Base-by-base conservation (phyloP, 257 asterid species). In the Fraxinus cuspidata region DNA sequence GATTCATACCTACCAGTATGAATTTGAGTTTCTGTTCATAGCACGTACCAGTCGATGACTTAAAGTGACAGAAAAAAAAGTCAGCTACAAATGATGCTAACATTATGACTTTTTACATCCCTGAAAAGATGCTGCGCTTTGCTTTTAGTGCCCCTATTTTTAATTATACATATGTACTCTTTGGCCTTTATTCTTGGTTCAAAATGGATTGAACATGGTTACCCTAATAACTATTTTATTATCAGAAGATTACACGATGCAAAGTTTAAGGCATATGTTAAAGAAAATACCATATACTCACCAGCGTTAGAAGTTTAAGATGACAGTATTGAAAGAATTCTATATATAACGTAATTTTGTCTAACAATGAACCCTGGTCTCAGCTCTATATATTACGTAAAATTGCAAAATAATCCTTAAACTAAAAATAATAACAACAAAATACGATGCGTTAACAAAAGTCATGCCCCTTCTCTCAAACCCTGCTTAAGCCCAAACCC, bases 41-140 rank as follows among this genome's bases (percentile, higher is more conserved):
- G 74, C 25, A 71, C 80, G 74, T 32, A 71, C 80, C 25, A 71
- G 34, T 28, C 65, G 70, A 76, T 71, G 65, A 71, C 51, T 65
- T 7, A 65, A 10, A 47, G 35, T 25, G 64, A 5, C 77, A 76
- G 42, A 72, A 71, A 71, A 10, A 28, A 72, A 72, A 64, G 60
- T n/a, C 66, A 71, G 34, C 73, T 71, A 47, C 74, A 42, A 80
- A 31, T 70, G 58, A 58, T 74, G 76, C 37, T 69, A 31, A 68
- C 71, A 70, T 38, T 70, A 73, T 73, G 72, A 79, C 77, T 70
- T 80, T 56, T 19, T 19, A 19, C 11, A 19, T 12, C 11, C 64
- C 23, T 19, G n/a, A 53, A 53, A 49, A 19, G 27, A 53, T 53
- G 64, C 27, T 19, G 27, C 25, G 10, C n/a, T 53, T 53, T 53